phyloP scores from a whole-genome alignment of 2,329 filamentous ascomycete genomes.

The Emmonsiellopsis sp. region DNA sequence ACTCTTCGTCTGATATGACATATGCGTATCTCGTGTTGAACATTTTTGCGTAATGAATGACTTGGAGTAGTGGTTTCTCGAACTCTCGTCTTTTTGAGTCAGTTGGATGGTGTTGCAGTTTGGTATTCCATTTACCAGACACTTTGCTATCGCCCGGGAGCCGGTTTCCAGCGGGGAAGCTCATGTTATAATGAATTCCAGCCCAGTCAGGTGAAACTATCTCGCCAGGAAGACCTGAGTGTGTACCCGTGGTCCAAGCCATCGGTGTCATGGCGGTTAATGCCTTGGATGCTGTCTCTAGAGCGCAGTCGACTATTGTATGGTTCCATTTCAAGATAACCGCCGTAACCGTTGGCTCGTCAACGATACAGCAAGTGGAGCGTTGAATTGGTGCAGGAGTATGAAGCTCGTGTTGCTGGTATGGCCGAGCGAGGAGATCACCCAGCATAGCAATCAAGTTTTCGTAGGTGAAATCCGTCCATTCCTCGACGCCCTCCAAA shows the following conservation, averaged over 20 bases:
- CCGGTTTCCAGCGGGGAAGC: neutral
- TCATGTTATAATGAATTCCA: slow-evolving; percentile 1
- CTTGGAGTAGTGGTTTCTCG: slow-evolving; percentile 3
- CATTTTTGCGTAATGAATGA: slow-evolving; percentile 2
- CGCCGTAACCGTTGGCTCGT: slow-evolving; percentile 1
- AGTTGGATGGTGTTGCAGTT: neutral
- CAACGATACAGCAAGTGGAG: neutral
- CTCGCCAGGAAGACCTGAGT: neutral
- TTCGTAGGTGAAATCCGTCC: slow-evolving; percentile 1
- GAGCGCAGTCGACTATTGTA: slow-evolving; percentile 2
- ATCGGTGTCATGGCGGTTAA: neutral
- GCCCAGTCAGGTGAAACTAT: slow-evolving; percentile 3
- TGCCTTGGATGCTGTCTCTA: neutral
- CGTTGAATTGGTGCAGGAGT: neutral
- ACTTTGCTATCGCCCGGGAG: slow-evolving; percentile 4
- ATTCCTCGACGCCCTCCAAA: neutral
- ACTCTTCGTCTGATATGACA: slow-evolving; percentile 3
- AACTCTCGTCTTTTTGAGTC: neutral
- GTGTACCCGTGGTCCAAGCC: neutral
- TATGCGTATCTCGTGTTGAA: slow-evolving; percentile 4
- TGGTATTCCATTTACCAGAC: slow-evolving; percentile 2
- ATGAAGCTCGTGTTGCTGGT: neutral
- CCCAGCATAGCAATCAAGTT: slow-evolving; percentile 4
- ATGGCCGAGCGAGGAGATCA: neutral
- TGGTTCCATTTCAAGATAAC: slow-evolving; percentile 5